Evolutionary conservation across 2,329 filamentous ascomycete species (phyloP), one percentile per base, ranked within the genome.

Genomic region (Cercospora sp.): DNA sequence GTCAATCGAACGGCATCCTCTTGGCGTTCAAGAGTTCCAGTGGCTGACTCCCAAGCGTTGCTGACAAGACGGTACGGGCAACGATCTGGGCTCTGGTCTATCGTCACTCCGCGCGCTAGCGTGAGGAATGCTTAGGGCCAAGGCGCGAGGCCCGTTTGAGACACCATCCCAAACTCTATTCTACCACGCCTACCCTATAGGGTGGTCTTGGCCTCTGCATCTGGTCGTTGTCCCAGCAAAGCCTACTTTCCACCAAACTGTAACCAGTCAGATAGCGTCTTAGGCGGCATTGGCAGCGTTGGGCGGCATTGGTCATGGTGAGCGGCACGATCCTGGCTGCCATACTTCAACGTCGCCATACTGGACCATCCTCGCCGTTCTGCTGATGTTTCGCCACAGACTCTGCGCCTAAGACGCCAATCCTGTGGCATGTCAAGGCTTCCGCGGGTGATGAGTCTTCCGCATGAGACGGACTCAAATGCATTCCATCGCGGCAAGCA

Each of bases 371-470:
- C 45, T 51, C 18, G 18, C n/a, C 31, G 8, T 42, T 28, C 23
- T 45, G 60, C 40, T 63, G 60, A n/a, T 28, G 42, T 42, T 51
- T 51, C 12, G 45, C 45, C 48, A 30, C 20, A 45, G 18, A 9
- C 26, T 28, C 10, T 26, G 31, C 53, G 65, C 67, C 69, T 67
- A 67, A 60, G 23, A 59, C 60, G 69, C 69, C 69, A 71, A 71
- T 63, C 60, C 53, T 42, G 64, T 64, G 42, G 67, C 60, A 53
- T 57, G 53, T 48, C 31, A 42, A 53, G 30, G 30, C 33, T 48
- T 18, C 23, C 36, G n/a, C 61, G 66, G 60, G 20, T 63, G 45
- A 6, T 45, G 30, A 28, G 45, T 28, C 23, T 61, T 31, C 63
- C 66, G 63, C 64, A 13, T 23, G 23, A 42, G 13, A 48, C 40